phyloP scores from a whole-genome alignment of 805 yeast species.

The Saturnispora quitensis region DNA sequence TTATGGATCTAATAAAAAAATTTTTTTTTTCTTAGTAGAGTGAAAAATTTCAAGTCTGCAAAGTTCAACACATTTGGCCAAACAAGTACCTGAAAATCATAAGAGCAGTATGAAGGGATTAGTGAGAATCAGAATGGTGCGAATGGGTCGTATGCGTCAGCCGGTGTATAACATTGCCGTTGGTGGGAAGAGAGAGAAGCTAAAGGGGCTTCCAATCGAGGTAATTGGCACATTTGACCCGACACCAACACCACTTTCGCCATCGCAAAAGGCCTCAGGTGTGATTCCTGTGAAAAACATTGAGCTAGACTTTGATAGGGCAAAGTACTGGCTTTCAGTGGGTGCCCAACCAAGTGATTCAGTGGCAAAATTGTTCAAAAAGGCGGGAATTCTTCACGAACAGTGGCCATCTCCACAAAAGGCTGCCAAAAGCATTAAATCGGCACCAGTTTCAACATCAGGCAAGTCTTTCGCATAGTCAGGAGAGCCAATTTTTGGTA shows the following conservation, averaged over 20 bases:
- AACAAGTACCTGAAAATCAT: background rate
- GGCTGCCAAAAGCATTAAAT: constrained; percentile 13
- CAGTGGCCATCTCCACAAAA: constrained; percentile 46
- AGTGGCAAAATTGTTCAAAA: constrained; percentile 66
- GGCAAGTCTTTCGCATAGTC: constrained; percentile 21
- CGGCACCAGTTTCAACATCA: constrained; percentile 14
- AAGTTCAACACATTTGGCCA: background rate
- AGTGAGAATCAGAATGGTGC: constrained; percentile 80
- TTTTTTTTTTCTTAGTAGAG: background rate
- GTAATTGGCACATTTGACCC: constrained; percentile 94
- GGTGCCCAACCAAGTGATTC: constrained; percentile 92
- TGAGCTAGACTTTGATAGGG: constrained; percentile 74
- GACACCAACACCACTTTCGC: constrained; percentile 57
- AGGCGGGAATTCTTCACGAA: constrained; percentile 60
- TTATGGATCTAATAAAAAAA: background rate
- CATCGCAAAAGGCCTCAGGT: constrained; percentile 49
- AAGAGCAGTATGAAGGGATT: constrained; percentile 45
- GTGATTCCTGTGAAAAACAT: constrained; percentile 64
- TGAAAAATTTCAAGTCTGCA: background rate
- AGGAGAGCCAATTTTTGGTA: background rate
- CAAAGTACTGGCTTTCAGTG: constrained; percentile 94
- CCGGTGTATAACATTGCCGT: constrained; percentile 93
- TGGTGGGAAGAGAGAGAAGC: constrained; percentile 63
- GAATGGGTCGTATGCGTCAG: constrained; percentile 82
- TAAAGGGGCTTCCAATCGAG: constrained; percentile 84